Percentiles rank a stretch among this genome's conserved stretches.
These are phyloP conservation scores for Peltaster fructicola DNA, from an alignment of 2,329 filamentous ascomycete species.

Conservation along the genomic window DNA sequence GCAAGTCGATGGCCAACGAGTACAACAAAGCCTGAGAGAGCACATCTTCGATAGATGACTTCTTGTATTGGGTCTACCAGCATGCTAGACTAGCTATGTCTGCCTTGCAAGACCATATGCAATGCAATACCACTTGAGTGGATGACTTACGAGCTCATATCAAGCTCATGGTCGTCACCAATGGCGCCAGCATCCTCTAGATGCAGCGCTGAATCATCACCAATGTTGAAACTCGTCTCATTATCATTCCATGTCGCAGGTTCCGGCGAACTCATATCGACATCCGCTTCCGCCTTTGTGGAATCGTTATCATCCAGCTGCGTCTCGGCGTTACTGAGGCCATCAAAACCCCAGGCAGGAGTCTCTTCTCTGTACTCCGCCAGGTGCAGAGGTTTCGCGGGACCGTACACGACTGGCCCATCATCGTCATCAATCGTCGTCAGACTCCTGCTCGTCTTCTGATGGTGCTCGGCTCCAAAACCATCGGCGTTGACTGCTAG, in stretches of 20 bases:
- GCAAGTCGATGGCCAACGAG: no score
- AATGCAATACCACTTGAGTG: no score
- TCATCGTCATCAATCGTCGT: conserved; percentile 5
- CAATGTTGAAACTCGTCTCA: conserved; percentile 1
- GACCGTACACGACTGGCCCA: conserved; percentile 3
- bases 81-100: no score
- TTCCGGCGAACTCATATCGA: neutral
- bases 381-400: conserved; percentile 1
- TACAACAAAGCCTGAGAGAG: no score
- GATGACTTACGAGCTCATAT: no score
- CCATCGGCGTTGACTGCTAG: conserved; percentile 4
- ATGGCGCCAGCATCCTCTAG: conserved; percentile 2
- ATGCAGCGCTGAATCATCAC: conserved; percentile 1
- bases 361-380: neutral
- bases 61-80: no score
- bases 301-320: conserved; percentile 4
- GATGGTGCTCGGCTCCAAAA: conserved; percentile 3
- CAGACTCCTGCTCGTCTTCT: conserved; percentile 3
- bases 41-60: no score
- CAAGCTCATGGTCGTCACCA: no score
- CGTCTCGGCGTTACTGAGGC: conserved; percentile 4
- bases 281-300: conserved; percentile 2
- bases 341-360: conserved; percentile 2
- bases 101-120: no score
- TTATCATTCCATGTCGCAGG: conserved; percentile 1